Evolutionary conservation across 2,329 filamentous ascomycete genomes (phyloP), one percentile per base, ranked within the genome.

Genomic region (Curvularia spicifera): DNA sequence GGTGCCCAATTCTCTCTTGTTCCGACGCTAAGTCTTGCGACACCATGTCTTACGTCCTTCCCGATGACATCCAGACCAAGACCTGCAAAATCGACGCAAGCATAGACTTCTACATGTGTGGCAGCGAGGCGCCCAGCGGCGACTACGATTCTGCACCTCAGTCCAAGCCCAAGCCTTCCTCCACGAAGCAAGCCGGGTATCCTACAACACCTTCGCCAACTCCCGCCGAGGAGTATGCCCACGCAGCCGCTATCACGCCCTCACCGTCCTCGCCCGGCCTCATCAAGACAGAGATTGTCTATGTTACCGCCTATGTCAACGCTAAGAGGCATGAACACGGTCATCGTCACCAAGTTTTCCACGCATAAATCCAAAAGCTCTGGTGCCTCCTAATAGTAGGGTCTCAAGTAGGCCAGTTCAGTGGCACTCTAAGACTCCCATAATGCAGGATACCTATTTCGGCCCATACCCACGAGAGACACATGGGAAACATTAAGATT

Each of bases 51-150:
- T 76, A 76, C 62, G 67, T 75, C 52, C 59, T 67, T 24, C 65
- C 67, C 26, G 65, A 76, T 28, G 73, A 76, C 53, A 59, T 60
- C 15, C 70, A 71, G 60, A 77, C 75, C 49, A 72, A 71, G 66
- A 67, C 61, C 22, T 78, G 75, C 66, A 39, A 64, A 44, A 40
- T 55, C n/a, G 48, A 64, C 13, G 60, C 66, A 51, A 69, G 63
- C 66, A 58, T 74, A 48, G 62, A 68, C 44, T 72, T 76, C 59
- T 76, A 77, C 69, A 66, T 76, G 64, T 76, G 74, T 53, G 74
- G 69, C 51, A 60, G 66, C 22, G 56, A 73, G 5, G 66, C 71
- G 10, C 72, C 74, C 6, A 60, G 51, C 8, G 65, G 53, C 10
- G 61, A 70, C 39, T 52, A 65, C 46, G 20, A 45, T 18, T 56